phyloP scores from a whole-genome alignment of 75 land plant species.

The Sequoiadendron giganteum region DNA sequence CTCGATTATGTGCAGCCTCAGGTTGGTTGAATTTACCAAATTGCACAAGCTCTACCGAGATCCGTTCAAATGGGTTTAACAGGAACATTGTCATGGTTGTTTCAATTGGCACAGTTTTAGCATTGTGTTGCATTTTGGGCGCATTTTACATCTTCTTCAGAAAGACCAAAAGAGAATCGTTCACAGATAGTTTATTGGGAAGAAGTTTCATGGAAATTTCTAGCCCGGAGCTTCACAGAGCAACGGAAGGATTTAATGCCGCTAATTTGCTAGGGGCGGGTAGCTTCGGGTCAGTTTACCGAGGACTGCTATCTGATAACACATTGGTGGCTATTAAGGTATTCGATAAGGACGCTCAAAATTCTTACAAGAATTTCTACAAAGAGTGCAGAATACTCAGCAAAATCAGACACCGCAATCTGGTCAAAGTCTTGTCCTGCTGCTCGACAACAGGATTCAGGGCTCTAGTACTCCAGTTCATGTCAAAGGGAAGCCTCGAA shows the following conservation, averaged over 20 bases:
- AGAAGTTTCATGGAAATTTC: neutral
- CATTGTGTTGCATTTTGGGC: neutral
- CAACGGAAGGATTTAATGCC: conserved; percentile 24
- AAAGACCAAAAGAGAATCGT: neutral
- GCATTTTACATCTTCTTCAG: neutral
- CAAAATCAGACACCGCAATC: conserved; percentile 60
- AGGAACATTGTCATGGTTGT: neutral
- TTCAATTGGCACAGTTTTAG: neutral
- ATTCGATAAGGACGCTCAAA: conserved; percentile 16
- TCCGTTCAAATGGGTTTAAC: neutral
- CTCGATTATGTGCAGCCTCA: conserved; percentile 15
- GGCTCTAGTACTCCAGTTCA: conserved; percentile 65
- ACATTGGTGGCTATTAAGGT: conserved; percentile 40
- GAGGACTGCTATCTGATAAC: conserved; percentile 18
- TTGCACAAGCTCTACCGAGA: neutral
- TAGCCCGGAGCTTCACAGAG: neutral
- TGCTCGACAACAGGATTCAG: conserved; percentile 31
- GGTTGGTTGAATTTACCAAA: neutral
- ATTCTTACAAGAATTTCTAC: conserved; percentile 28
- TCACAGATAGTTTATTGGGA: neutral
- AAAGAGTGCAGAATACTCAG: conserved; percentile 53
- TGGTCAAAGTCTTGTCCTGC: conserved; percentile 63
- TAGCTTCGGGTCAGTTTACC: conserved; percentile 46
- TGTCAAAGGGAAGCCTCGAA: conserved; percentile 66
- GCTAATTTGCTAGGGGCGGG: conserved; percentile 47